phyloP scores from a whole-genome alignment of 805 yeast species.

The Metschnikowia chrysomelidarum region DNA sequence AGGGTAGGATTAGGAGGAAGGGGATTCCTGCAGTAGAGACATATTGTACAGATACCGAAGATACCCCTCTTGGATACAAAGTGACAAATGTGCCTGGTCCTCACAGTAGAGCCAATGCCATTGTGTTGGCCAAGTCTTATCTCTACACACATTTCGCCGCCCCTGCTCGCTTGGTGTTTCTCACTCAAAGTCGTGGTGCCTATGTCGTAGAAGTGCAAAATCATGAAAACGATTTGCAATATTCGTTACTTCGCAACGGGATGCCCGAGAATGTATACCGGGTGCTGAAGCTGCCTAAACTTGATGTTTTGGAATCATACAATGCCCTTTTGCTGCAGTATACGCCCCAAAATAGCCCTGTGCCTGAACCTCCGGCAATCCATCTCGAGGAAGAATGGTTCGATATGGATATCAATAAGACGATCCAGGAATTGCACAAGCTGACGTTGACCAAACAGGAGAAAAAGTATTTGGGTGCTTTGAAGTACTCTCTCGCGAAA shows the following conservation, averaged over 20 bases:
- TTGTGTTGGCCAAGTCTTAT: conserved; percentile 28
- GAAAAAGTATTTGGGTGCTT: conserved; percentile 19
- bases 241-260: conserved; percentile 24
- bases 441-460: conserved; percentile 11
- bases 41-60: conserved; percentile 23
- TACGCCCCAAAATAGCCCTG: conserved; percentile 7
- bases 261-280: conserved; percentile 16
- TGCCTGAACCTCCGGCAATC: conserved; percentile 8
- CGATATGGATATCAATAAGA: conserved; percentile 22
- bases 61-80: conserved; percentile 23
- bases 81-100: conserved; percentile 22
- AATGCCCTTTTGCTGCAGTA: conserved; percentile 11
- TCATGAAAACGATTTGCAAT: conserved; percentile 16
- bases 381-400: conserved; percentile 23
- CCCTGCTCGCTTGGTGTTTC: conserved; percentile 31
- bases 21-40: conserved; percentile 9
- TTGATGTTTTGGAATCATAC: conserved; percentile 17
- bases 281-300: conserved; percentile 3
- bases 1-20: conserved; percentile 7
- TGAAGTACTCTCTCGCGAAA: conserved; percentile 17
- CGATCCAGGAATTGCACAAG: conserved; percentile 23
- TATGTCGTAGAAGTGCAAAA: conserved; percentile 22
- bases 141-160: conserved; percentile 27
- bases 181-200: conserved; percentile 24
- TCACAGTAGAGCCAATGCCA: conserved; percentile 25